Base-by-base conservation (phyloP, 805 yeast genomes). In the Yarrowia sp. region DNA sequence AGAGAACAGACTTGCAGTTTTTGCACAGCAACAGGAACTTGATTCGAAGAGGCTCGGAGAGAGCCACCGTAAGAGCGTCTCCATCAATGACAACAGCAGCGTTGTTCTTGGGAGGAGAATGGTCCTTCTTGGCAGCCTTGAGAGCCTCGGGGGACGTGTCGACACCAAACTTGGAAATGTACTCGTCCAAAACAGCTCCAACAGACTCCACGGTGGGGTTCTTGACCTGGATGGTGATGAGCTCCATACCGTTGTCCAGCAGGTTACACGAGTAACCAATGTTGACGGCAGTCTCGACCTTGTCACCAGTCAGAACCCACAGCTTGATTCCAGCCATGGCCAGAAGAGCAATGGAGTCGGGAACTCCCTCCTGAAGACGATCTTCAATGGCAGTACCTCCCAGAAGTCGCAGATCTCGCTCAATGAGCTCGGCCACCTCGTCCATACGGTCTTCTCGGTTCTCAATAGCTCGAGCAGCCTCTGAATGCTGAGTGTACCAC, bases 351-450 rank as follows among this genome's bases (percentile, higher is more conserved):
- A 89, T 89, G 0, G 93, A 80, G 65, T 84, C 85, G 1, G 95
- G 93, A n/a, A 89, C 96, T 66, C 92, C 93, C 63, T 85, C 86
- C 74, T 89, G 96, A 46, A 89, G 79, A 66, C 90, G 77, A 71
- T 89, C 96, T 72, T 89, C 96, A 71, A 89, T 89, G 11, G 93
- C 95, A 17, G 96, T 89, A 17, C 92, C 92, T n/a, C 96, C 96
- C 52, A 89, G 74, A 48, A 89, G 77, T 3, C 76, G 75, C 67
- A 89, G 77, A 32, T 80, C 83, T 2, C 76, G 75, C 74, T 89
- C 96, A 67, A 89, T 80, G 43, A 83, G 82, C 48, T 83, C 85
- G n/a, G 86, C 84, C 41, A 86, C 81, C 36, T 71, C 73, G 48
- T 86, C 91, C 71, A 89, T 80, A 56, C 77, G 71, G 22, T 78